Conservation (phyloP, 208 protist genomes). For the Zelonia costaricensis region DNA sequence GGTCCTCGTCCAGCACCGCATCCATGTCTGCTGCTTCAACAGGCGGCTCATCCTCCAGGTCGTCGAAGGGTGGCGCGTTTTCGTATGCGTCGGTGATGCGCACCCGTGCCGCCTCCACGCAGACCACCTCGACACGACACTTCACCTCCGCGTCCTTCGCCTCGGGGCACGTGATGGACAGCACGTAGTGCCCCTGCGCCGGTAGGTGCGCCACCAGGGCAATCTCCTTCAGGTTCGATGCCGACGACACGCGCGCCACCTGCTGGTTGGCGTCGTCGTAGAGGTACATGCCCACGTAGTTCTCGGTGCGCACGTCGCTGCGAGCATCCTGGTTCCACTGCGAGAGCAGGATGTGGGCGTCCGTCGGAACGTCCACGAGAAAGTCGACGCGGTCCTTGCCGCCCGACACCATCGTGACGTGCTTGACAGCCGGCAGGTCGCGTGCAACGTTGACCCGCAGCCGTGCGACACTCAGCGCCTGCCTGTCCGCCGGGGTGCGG, state of each 20-base stretch:
- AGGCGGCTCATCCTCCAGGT: slow-evolving; percentile 10
- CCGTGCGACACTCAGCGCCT: slow-evolving; percentile 36
- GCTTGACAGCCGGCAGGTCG: slow-evolving; percentile 57
- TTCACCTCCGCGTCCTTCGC: slow-evolving; percentile 37
- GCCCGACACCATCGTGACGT: slow-evolving; percentile 41
- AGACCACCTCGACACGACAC: slow-evolving; percentile 68
- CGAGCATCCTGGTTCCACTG: slow-evolving; percentile 50
- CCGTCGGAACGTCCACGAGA: slow-evolving; percentile 56
- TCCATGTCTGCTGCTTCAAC: slow-evolving; percentile 7
- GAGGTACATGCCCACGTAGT: slow-evolving; percentile 78
- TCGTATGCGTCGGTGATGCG: slow-evolving; percentile 66
- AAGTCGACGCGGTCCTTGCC: slow-evolving; percentile 75
- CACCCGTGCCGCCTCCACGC: slow-evolving; percentile 59
- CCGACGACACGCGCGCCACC: slow-evolving; percentile 47
- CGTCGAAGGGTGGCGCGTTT: slow-evolving; percentile 32
- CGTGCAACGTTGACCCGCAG: slow-evolving; percentile 52
- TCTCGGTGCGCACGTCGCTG: slow-evolving; percentile 54
- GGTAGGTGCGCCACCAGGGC: slow-evolving; percentile 54
- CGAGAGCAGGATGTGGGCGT: slow-evolving; percentile 69
- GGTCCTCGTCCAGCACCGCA: slow-evolving; percentile 12
- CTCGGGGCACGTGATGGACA: slow-evolving; percentile 61
- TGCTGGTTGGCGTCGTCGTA: slow-evolving; percentile 53
- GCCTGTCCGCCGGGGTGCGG: slow-evolving; percentile 30
- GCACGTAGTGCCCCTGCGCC: slow-evolving; percentile 52
- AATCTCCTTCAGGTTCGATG: slow-evolving; percentile 67